Evolutionary conservation across 495 filamentous ascomycete genomes (phyloP), one percentile per base, ranked within the genome.

Genomic region (Symbiotaphrina buchneri): DNA sequence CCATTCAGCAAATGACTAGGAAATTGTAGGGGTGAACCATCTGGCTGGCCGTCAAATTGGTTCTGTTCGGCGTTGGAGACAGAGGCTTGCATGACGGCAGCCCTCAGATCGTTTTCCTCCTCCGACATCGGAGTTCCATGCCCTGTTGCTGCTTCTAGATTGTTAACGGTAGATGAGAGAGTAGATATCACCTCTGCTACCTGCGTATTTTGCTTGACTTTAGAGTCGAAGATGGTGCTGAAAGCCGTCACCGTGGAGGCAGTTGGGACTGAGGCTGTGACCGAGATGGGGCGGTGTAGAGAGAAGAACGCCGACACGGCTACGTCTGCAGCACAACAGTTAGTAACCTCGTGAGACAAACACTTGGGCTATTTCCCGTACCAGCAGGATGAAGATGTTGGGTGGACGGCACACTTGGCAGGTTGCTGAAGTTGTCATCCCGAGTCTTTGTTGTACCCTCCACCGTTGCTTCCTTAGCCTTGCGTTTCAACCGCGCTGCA

Each of bases 281-380:
- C 64, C 33, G 80, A 90, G 41, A 97, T 84, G 3, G 87, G 87
- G 31, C 87, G 69, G 57, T 97, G 82, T 38, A 85, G 75, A 35
- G 87, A 87, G 55, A 94, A 97, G 61, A 97, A 95, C 30, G 74
- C 74, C 5, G 85, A 82, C 19, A 92, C 58, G 38, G 72, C 72
- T 27, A 94, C 59, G 45, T 90, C 87, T 97, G 30, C 38, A 30
- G 10, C 17, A n/a, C n/a, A 31, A 28, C 25, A 30, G 3, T 20
- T 18, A 7, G 10, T 21, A 31, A 18, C 20, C 22, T 34, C 31
- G 10, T 30, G 26, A 19, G 21, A 18, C 25, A 15, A 23, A 10
- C 15, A 11, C 21, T 28, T 6, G 18, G 17, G 16, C 13, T 21
- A 18, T 24, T 10, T 15, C 3, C 53, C 61, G 37, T 46, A 84